Conservation (phyloP, 2,329 filamentous ascomycete species). For the Plectosphaerella sp. region DNA sequence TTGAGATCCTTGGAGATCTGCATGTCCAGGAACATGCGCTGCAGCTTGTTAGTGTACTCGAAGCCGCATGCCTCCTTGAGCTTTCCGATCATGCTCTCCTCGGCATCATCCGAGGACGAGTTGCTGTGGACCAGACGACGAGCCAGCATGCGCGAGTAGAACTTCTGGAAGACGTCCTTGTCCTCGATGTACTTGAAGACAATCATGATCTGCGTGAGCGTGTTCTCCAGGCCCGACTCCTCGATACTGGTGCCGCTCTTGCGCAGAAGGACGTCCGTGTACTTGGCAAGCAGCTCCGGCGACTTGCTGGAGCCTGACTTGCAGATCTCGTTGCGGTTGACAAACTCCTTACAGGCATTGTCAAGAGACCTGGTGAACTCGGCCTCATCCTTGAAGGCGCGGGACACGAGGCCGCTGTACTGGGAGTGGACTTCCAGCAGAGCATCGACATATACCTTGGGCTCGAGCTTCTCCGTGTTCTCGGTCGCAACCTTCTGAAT, state of each 20-base stretch:
- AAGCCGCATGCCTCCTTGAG: slow-evolving; percentile 98
- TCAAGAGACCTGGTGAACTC: slow-evolving; percentile 95
- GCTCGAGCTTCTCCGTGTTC: slow-evolving; percentile 85
- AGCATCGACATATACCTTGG: slow-evolving; percentile 94
- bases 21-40: slow-evolving; percentile 99
- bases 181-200: slow-evolving; percentile 99
- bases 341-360: slow-evolving; percentile 95
- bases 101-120: slow-evolving; percentile 93
- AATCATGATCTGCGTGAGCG: slow-evolving; percentile 92
- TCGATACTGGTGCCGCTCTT: slow-evolving; percentile 92
- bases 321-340: slow-evolving; percentile 96
- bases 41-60: slow-evolving; percentile 98
- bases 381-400: slow-evolving; percentile 89
- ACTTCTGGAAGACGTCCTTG: slow-evolving; percentile 99
- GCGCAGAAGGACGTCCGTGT: slow-evolving; percentile 86
- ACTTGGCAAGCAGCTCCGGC: slow-evolving; percentile 90
- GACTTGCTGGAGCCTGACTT: slow-evolving; percentile 90
- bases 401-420: slow-evolving; percentile 86
- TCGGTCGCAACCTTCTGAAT: slow-evolving; percentile 85
- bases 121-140: slow-evolving; percentile 92
- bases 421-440: slow-evolving; percentile 91
- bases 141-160: slow-evolving; percentile 95
- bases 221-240: slow-evolving; percentile 87
- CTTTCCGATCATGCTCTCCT: slow-evolving; percentile 99
- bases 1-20: slow-evolving; percentile 98